Evolutionary conservation across 2,329 filamentous ascomycete species (phyloP), one percentile per base, ranked within the genome.

Genomic region (Calycina herbarum): DNA sequence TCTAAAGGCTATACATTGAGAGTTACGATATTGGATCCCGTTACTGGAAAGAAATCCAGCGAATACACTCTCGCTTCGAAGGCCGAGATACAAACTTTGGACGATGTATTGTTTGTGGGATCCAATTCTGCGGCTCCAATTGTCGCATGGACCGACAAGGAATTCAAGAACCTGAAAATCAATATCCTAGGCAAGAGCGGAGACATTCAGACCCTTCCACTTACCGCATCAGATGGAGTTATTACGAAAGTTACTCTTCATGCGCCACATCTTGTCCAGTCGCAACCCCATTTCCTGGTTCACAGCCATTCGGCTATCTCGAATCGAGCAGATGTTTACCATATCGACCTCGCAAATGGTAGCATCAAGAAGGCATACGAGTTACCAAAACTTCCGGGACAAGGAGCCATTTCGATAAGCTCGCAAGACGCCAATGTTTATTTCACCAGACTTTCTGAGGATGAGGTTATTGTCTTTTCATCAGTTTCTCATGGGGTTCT

Each of bases 241-340:
- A 81, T 91, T 61, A 82, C 88, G 64, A 80, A 81, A 24, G 81
- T 91, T 57, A 77, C 79, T 1, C 82, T 97, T 27, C 92, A 96
- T 74, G 91, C 91, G 0, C 90, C 93, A 17, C 87, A 88, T 69
- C 82, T 89, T 64, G 79, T 87, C 35, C 90, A 91, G 73, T 89
- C 91, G 3, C 82, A 88, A 57, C 83, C 92, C 45, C 93, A 96
- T 79, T 96, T 97, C 79, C 81, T 97, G 38, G 90, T 97, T 5
- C 91, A 97, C 71, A 93, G 87, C 72, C 84, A 89, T 72, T 92
- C 92, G 0, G 82, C 82, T 42, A 81, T 81, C 2, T 87, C 87
- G 20, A 91, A 94, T 75, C 92, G 91, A 81, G 94, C 90, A 2
- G 90, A 96, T 68, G 89, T 98, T 35, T 97, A 90, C 75, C 92